Evolutionary conservation across 352 stramenopile species (phyloP).

Genomic region (Phytopythium cucurbitacearum): DNA sequence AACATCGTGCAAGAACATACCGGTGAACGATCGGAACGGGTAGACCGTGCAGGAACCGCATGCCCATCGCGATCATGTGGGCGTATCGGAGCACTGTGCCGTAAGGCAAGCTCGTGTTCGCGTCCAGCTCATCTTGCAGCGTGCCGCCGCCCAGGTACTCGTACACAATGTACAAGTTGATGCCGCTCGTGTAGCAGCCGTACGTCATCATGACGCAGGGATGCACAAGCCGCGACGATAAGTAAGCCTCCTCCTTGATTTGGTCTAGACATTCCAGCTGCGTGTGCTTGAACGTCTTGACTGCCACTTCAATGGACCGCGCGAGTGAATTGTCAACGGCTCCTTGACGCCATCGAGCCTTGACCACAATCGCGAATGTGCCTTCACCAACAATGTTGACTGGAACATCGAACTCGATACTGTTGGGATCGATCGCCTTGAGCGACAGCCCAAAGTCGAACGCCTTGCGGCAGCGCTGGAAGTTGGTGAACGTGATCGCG

Average conservation of each 20-base stretch:
- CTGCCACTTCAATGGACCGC: constrained; percentile 60
- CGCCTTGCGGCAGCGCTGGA: constrained; percentile 58
- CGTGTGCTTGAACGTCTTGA: constrained; percentile 81
- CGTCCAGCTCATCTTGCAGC: constrained; percentile 70
- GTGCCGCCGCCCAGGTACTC: constrained; percentile 78
- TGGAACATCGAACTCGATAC: constrained; percentile 76
- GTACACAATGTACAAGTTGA: constrained; percentile 81
- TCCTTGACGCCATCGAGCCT: constrained; percentile 65
- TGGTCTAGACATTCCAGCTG: constrained; percentile 74
- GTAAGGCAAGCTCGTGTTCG: constrained; percentile 44
- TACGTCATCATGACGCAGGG: constrained; percentile 85
- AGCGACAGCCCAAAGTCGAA: constrained; percentile 79
- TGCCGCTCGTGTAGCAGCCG: constrained; percentile 73
- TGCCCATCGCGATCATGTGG: constrained; percentile 77
- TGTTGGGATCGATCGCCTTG: constrained; percentile 72
- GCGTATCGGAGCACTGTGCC: constrained; percentile 66
- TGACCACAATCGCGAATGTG: constrained; percentile 73
- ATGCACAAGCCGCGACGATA: constrained; percentile 74
- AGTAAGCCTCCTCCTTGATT: constrained; percentile 79
- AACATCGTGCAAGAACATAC: constrained; percentile 10
- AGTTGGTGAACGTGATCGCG: constrained; percentile 72
- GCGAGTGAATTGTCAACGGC: constrained; percentile 33
- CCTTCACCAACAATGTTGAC: constrained; percentile 78
- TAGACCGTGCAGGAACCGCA: constrained; percentile 74
- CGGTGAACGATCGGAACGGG: constrained; percentile 75